Base-by-base conservation (phyloP, 208 protist genomes). In the Novymonas esmeraldas region DNA sequence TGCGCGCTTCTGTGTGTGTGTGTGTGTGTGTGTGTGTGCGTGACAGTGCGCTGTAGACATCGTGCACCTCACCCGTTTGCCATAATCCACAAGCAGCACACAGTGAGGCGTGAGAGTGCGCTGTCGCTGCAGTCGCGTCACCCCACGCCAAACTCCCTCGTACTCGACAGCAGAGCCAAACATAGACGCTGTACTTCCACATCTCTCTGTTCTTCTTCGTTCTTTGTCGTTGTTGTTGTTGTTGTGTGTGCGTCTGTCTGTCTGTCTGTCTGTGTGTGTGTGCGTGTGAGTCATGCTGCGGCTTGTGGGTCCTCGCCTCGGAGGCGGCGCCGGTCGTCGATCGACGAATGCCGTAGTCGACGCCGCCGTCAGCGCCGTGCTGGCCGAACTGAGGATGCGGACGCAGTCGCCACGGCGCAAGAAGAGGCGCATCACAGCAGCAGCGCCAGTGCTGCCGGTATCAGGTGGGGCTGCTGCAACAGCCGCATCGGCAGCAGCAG, bases 261-360 rank as follows among this genome's bases (percentile, higher is more conserved):
- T 41, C 26, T 6, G 18, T 49, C 45, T 24, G 44, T 34, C 11
- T 58, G 11, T 41, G n/a, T n/a, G n/a, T n/a, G n/a, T n/a, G n/a
- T n/a, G n/a, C n/a, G n/a, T n/a, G n/a, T n/a, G 39, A 45, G 9
- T 2, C 48, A 74, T 74, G 68, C 52, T 74, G 7, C 68, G 68
- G 9, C 59, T 68, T 58, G 52, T 57, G 0, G 60, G 50, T 1
- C 48, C 38, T 33, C 70, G 70, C n/a, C 41, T 76, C 41, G 70
- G 70, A 28, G 70, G 70, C 20, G 54, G 70, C 18, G 41, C 52
- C 2, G 39, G 70, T 24, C 45, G 59, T 20, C 59, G 31, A n/a
- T 20, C 59, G 4, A n/a, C 31, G n/a, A 64, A 20, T 6, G 29
- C n/a, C 13, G 18, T 64, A 14, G 52, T 64, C 26, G 59, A 64